These are phyloP conservation scores for Coprinopsis strossmayeri DNA, from an alignment of 768 basidiomycete genomes.

Conservation along the genomic window DNA sequence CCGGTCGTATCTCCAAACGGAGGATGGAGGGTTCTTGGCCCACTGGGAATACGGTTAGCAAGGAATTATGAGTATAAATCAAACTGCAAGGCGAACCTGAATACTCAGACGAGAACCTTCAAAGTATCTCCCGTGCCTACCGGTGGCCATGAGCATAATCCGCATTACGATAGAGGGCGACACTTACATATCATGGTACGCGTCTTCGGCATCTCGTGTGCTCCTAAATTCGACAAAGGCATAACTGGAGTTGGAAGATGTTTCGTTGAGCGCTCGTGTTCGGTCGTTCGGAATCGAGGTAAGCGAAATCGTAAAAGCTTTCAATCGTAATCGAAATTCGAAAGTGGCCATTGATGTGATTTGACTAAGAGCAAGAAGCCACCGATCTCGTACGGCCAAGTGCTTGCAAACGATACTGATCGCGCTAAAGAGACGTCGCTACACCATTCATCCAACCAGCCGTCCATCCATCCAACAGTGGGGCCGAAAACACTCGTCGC, in stretches of 20 bases:
- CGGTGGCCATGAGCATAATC: not conserved
- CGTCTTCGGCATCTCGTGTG: slow-evolving; percentile 31
- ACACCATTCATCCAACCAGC: too few relatives aligned
- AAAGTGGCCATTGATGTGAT: slow-evolving; percentile 3
- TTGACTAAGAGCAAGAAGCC: slow-evolving; percentile 1
- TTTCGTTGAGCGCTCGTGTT: not conserved
- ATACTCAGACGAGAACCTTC: slow-evolving; percentile 31
- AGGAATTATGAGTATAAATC: not conserved
- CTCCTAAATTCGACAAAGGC: slow-evolving; percentile 33
- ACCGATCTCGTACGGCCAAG: too few relatives aligned
- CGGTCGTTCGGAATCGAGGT: slow-evolving; percentile 13
- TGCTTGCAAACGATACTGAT: too few relatives aligned
- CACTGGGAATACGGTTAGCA: slow-evolving; percentile 18
- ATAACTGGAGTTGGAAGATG: slow-evolving; percentile 25
- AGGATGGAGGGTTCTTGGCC: slow-evolving; percentile 34
- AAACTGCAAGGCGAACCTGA: slow-evolving; percentile 20
- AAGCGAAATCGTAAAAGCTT: not conserved
- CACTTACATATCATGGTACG: slow-evolving; percentile 32
- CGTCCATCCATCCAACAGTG: too few relatives aligned
- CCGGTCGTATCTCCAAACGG: slow-evolving; percentile 30
- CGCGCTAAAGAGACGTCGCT: too few relatives aligned
- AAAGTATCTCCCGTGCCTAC: slow-evolving; percentile 32
- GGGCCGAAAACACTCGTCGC: too few relatives aligned
- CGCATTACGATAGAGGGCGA: not conserved
- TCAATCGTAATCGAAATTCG: not conserved